Percentiles rank a stretch among this genome's conserved stretches.
phyloP scores from a whole-genome alignment of 2,329 filamentous ascomycete genomes.

The Phialocephala subalpina region DNA sequence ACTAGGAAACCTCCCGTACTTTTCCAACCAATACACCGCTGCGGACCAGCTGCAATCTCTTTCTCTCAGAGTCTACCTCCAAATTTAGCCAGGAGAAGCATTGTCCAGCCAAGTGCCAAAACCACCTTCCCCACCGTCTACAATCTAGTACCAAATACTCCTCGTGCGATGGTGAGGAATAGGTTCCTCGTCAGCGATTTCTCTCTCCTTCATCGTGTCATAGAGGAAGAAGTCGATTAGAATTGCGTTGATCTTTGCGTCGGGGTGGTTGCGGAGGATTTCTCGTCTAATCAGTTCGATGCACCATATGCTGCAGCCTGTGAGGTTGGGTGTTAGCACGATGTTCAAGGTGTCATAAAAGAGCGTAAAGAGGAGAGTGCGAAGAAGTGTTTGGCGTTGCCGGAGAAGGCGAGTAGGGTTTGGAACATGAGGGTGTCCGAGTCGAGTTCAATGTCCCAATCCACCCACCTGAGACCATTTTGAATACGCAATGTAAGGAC shows the following conservation, averaged over 20 bases:
- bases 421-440: neutral
- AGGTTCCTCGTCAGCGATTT: slow-evolving; percentile 65
- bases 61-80: neutral
- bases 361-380: neutral
- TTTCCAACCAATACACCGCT: neutral
- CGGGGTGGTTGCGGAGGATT: slow-evolving; percentile 77
- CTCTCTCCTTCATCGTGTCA: slow-evolving; percentile 88
- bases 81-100: neutral
- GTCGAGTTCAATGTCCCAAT: neutral
- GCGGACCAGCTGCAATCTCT: neutral
- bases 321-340: neutral
- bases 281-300: slow-evolving; percentile 88
- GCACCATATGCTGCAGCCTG: slow-evolving; percentile 93
- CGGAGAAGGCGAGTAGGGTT: neutral
- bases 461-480: neutral
- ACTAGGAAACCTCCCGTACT: neutral
- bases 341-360: neutral
- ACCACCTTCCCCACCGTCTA: no score
- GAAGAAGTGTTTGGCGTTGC: neutral
- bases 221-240: slow-evolving; percentile 98
- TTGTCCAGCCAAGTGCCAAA: no score
- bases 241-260: slow-evolving; percentile 81
- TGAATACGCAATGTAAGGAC: neutral
- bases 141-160: slow-evolving; percentile 98
- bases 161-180: slow-evolving; percentile 89